phyloP scores from a whole-genome alignment of 441 rosid species.

The Gossypium aridum region DNA sequence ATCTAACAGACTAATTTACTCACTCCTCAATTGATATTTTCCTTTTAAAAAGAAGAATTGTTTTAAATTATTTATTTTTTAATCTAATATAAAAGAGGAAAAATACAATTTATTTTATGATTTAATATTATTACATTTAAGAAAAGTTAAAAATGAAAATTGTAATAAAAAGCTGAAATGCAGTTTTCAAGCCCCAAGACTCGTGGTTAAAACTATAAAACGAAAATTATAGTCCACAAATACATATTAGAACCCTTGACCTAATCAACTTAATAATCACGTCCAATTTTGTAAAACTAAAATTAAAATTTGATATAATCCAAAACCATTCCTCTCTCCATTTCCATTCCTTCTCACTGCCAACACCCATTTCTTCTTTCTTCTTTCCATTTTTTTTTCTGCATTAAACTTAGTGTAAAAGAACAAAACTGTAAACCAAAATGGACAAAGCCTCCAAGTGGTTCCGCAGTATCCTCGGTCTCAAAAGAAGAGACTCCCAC shows the following conservation, averaged over 20 bases:
- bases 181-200: background rate
- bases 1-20: too few species aligned
- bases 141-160: background rate
- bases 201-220: background rate
- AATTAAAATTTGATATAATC: background rate
- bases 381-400: background rate
- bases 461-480: constrained; percentile 64
- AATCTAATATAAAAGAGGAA: too few species aligned
- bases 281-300: too few species aligned
- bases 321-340: background rate
- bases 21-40: too few species aligned
- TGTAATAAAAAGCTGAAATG: background rate
- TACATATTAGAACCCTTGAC: background rate
- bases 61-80: too few species aligned
- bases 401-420: background rate
- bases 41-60: too few species aligned
- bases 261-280: too few species aligned
- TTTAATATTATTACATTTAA: too few species aligned
- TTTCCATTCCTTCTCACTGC: background rate
- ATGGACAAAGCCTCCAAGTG: constrained; percentile 87
- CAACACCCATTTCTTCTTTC: background rate
- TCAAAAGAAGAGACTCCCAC: constrained; percentile 43
- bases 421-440: background rate
- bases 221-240: background rate
- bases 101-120: too few species aligned